Base-by-base conservation (phyloP, 306 rosid species). In the Cicer chorassanicum region DNA sequence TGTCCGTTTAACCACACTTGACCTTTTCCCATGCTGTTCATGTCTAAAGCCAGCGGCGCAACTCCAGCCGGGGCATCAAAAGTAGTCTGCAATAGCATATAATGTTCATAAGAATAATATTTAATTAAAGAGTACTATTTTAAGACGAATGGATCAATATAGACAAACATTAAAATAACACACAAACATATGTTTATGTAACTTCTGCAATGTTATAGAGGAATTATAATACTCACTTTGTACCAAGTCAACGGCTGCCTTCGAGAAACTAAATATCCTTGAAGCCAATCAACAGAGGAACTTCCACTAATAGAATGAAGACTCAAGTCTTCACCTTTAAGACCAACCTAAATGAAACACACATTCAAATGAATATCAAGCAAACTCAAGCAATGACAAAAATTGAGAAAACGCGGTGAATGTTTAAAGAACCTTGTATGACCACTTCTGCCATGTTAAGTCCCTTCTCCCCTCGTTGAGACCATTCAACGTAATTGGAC, bases 391-490 rank as follows among this genome's bases (percentile, higher is more conserved):
- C 62, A 53, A 46, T 12, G n/a, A 16, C 42, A 36, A 69, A 72
- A 44, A 75, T 0, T 63, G 66, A 60, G 19, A 59, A 77, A 62
- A 53, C 44, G 46, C 15, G 6, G 44, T 16, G 40, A 68, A 62
- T 24, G 75, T 9, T 45, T 24, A 53, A 78, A 44, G 59, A 80
- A 94, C 98, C 98, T 95, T 92, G 88, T 95, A 95, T 44, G 99
- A 82, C 98, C 99, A 92, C 73, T 95, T 95, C 87, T 92, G 99
- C 99, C 99, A 92, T 36, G 96, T 84, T 83, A 92, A 89, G 86
- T 92, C 99, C 80, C 97, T 89, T 77, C 86, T 87, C 46, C 99
- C 98, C 82, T 89, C 96, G n/a, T 92, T 85, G 65, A 95, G 98
- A 82, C 93, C 98, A 62, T 68, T 84, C 77, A 95, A 81, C 24